Base-by-base conservation (phyloP, 805 yeast species). In the Metschnikowia anglica region DNA sequence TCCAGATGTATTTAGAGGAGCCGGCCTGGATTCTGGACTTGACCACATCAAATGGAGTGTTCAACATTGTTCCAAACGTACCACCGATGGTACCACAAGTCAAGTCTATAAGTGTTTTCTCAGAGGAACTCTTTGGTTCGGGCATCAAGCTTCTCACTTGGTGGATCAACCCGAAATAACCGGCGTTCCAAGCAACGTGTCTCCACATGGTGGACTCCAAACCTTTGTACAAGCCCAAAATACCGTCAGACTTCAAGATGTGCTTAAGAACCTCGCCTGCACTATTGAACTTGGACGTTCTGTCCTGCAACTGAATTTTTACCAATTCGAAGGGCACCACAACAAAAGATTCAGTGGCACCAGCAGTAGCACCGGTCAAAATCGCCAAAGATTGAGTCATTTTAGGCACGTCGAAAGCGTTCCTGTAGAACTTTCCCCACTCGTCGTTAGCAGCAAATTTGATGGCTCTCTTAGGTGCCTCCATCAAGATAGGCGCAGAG, bases 401-500 rank as follows among this genome's bases (percentile, higher is more conserved):
- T 50, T 77, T 65, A 7, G 73, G 63, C 34, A 85, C 74, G 39
- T 88, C 95, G 62, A 90, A 88, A 16, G 70, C 62, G 23, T 73
- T 72, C 53, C 80, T 79, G 76, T 89, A 91, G 54, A 89, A 65
- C 65, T 84, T 84, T 40, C 96, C 91, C 85, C 96, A 93, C 65
- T 88, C 95, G 63, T 93, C 99, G 63, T 93, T 93, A 49, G 97
- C 96, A 39, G 98, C 97, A 63, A 93, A 93, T 67, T 93, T 93
- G 53, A 96, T 90, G 31, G 99, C 99, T 73, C 99, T 82, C 75
- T 93, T 93, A 52, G 99, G 99, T 11, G 98, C 99, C 67, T 93
- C 99, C 99, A 93, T 93, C 58, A 93, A 74, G 54, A 93, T 88
- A 25, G 99, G 99, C 18, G 99, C 96, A 23, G 86, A 72, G 58